Evolutionary conservation across 2,329 filamentous ascomycete species (phyloP), one percentile per base, ranked within the genome.

Genomic region (Diaporthe ilicicola): DNA sequence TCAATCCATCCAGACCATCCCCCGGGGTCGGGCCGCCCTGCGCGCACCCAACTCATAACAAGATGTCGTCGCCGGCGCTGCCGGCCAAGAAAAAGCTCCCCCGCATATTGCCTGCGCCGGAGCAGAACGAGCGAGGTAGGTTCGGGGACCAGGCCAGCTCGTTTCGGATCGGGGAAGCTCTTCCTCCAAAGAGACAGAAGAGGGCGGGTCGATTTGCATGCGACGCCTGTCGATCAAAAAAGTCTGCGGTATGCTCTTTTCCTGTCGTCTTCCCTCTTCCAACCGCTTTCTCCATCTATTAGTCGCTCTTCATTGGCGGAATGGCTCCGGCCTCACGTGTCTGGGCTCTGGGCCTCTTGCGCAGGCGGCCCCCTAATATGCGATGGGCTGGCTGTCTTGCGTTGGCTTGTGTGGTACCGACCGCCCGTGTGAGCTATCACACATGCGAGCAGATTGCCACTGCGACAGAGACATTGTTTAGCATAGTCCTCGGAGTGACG

Each of bases 191-290:
- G 42, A 70, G 34, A 12, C 62, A 61, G 39, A 55, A 54, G 32
- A 67, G 53, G 9, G 54, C 46, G 37, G 67, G 67, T 15, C 67
- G 62, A 15, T 70, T 67, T 22, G 70, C 70, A 4, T 70, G 70
- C 51, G 70, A 70, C 44, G 68, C 54, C 6, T 72, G 66, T 56
- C 70, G 70, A n/a, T 39, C 59, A 4, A 65, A 54, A 17, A 72
- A 72, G 37, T 61, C 67, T 42, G 70, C 70, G 53, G 70, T 70
- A 65, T 29, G 66, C n/a, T 9, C 13, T 29, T 59, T 39, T 29
- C 13, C n/a, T 3, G 42, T 29, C 1, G 2, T 27, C 37, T 12
- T 34, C 37, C 17, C 17, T 27, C n/a, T n/a, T n/a, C n/a, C n/a
- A n/a, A n/a, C n/a, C n/a, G n/a, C n/a, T n/a, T n/a, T n/a, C n/a